These are phyloP conservation scores for Magnusiomyces suaveolens DNA, from an alignment of 1,139 yeast species.

Conservation along the genomic window DNA sequence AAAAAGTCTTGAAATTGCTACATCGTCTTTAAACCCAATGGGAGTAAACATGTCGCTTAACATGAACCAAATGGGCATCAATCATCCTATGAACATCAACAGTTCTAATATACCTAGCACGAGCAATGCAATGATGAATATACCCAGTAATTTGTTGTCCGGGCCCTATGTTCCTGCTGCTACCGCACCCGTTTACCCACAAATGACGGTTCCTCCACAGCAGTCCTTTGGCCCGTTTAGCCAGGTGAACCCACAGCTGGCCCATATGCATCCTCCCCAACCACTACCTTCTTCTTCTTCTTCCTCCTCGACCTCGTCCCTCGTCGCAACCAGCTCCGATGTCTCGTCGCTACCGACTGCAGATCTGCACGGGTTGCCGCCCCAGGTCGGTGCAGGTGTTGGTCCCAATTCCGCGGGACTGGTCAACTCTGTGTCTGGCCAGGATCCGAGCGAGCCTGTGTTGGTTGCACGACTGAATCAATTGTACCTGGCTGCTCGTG, in stretches of 20 bases:
- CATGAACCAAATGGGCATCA: background rate
- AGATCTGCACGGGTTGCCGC: conserved; percentile 17
- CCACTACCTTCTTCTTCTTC: conserved; percentile 1
- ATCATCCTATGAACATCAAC: conserved; percentile 11
- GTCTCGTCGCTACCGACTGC: background rate
- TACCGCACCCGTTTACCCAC: conserved; percentile 32
- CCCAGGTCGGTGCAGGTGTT: conserved; percentile 17
- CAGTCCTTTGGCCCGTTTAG: conserved; percentile 31
- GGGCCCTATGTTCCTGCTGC: conserved; percentile 18
- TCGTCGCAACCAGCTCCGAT: conserved; percentile 6
- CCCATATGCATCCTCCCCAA: conserved; percentile 24
- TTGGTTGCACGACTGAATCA: conserved; percentile 40
- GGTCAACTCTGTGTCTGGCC: conserved; percentile 20
- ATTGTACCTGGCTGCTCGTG: conserved; percentile 40
- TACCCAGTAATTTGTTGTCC: conserved; percentile 2
- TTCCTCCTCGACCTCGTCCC: background rate
- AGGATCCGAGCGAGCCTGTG: conserved; percentile 33
- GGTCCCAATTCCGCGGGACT: background rate
- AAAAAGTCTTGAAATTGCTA: background rate
- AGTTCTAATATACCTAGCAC: background rate
- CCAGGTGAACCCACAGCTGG: conserved; percentile 32
- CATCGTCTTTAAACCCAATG: background rate
- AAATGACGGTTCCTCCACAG: conserved; percentile 26
- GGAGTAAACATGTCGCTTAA: background rate
- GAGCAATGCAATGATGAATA: background rate